Evolutionary conservation across 2,329 filamentous ascomycete species (phyloP).

Genomic region (Epichloe amarillans): DNA sequence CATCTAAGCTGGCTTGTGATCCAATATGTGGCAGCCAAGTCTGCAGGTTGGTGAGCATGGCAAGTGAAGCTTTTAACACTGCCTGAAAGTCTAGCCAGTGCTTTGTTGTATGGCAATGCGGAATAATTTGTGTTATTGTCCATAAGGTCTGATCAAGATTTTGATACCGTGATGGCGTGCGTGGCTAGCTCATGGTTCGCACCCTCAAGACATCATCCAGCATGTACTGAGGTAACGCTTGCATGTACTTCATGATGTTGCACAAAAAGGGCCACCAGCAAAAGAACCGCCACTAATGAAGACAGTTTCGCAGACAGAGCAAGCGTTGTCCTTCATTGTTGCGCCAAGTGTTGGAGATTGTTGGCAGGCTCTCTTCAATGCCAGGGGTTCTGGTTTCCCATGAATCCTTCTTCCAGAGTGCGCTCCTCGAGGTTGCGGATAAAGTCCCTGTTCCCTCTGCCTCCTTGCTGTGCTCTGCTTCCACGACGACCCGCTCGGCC

Average conservation of each 20-base stretch:
- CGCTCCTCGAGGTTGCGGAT: conserved; percentile 90
- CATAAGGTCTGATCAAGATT: neutral
- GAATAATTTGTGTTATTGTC: neutral
- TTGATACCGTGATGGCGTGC: neutral
- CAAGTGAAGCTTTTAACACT: neutral
- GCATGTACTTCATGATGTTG: neutral
- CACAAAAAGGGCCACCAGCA: neutral
- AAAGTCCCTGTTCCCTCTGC: conserved; percentile 65
- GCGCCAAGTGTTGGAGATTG: neutral
- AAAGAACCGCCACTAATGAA: neutral
- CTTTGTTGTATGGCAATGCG: neutral
- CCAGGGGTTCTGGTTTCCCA: conserved; percentile 50
- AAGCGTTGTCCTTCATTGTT: neutral
- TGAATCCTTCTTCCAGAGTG: conserved; percentile 84
- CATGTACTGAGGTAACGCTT: neutral
- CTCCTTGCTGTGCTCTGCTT: conserved; percentile 53
- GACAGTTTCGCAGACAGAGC: neutral
- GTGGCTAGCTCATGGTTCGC: neutral
- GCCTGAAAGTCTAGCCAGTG: neutral
- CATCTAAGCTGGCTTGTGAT: neutral
- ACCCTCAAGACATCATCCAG: neutral
- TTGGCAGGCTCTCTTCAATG: conserved; percentile 40
- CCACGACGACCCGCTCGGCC: conserved; percentile 56
- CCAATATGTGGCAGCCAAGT: neutral
- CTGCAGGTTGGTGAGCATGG: neutral